Evolutionary conservation across 1,284 basidiomycete genomes (phyloP), one percentile per base, ranked within the genome.

Genomic region (Kwoniella shivajii): DNA sequence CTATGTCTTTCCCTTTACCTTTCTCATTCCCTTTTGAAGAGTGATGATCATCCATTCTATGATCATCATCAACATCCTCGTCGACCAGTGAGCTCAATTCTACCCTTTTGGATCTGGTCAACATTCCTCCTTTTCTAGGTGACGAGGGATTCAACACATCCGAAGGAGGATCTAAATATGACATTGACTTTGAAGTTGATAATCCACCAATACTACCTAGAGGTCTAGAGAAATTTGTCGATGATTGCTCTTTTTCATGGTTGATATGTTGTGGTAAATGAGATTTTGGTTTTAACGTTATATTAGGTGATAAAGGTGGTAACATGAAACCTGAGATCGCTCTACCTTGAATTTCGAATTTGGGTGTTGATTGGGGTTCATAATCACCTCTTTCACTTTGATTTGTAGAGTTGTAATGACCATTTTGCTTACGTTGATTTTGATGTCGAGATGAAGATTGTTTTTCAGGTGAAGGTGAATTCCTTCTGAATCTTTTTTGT

Each of bases 91-190:
- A 49, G 37, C 60, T 54, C 36, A 68, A 50, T 24, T 69, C 67
- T 39, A 68, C 41, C 41, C 67, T 50, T 44, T 54, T 59, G 7
- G 69, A 71, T 37, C 70, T 50, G 1, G 63, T 66, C 53, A 50
- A 56, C 51, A 42, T 39, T 24, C 50, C 65, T 16, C 48, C 55
- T 34, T 50, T 54, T 47, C 44, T 49, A 9, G 59, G 51, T 18
- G 33, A 37, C 16, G 49, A 33, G 18, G 27, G 13, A 2, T 47
- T 54, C n/a, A 75, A 59, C 7, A 66, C 38, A 20, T 39, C 34
- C 20, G 57, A 51, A 4, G 73, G 72, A 0, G 72, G 72, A 60
- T 75, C 73, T 24, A 74, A 66, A 47, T 75, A 75, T 6, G 71
- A 61, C 69, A 69, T 71, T 4, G 62, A 65, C 29, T 62, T 57